These are phyloP conservation scores for Tuber brumale DNA, from an alignment of 495 filamentous ascomycete genomes.

Conservation along the genomic window DNA sequence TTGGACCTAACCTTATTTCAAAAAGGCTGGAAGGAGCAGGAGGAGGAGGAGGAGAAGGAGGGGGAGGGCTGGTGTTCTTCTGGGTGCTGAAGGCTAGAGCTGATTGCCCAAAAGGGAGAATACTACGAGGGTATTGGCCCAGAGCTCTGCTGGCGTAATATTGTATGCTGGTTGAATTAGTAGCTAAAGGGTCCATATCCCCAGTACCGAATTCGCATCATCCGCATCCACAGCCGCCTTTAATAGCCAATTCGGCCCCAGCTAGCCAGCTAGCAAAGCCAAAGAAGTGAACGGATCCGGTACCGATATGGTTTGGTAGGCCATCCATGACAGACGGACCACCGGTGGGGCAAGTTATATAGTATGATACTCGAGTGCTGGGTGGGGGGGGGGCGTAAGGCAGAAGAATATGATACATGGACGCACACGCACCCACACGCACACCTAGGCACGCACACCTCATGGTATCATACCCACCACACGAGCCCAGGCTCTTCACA, in stretches of 20 bases:
- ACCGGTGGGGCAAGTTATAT: neutral
- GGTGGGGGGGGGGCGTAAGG: neutral
- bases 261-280: neutral
- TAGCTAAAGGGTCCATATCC: neutral
- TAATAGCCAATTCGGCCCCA: neutral
- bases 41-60: neutral
- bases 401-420: conserved; percentile 1
- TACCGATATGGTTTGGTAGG: neutral
- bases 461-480: conserved; percentile 11
- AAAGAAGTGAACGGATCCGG: neutral
- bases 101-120: neutral
- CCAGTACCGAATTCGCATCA: neutral
- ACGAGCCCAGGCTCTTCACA: conserved; percentile 6
- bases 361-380: no score
- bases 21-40: neutral
- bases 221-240: conserved; percentile 4
- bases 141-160: neutral
- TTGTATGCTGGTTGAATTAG: neutral
- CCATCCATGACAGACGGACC: neutral
- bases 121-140: neutral
- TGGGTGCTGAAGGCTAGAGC: neutral
- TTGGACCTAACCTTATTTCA: neutral
- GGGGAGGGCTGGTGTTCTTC: neutral
- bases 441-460: conserved; percentile 31
- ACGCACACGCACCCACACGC: conserved; percentile 15